Conservation (phyloP, 2,329 filamentous ascomycete genomes). For the Colletotrichum costaricense region DNA sequence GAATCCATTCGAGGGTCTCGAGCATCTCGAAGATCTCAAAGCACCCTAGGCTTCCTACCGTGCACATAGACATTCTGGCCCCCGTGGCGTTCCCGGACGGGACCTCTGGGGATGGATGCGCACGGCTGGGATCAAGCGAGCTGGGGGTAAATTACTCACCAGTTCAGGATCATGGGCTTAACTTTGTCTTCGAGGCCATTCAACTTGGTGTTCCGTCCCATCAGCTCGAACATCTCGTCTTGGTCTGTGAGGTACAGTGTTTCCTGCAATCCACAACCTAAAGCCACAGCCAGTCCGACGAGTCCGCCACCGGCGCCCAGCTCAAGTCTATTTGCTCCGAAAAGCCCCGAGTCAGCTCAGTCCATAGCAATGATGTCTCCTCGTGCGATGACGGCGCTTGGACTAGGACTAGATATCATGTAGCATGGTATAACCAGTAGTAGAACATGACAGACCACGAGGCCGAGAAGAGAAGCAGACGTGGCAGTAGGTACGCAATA, state of each 20-base stretch:
- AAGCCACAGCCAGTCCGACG: slow-evolving; percentile 75
- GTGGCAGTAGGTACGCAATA: background rate
- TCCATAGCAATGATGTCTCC: background rate
- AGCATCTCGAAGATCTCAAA: background rate
- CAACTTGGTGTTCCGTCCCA: slow-evolving; percentile 87
- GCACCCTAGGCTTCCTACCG: background rate
- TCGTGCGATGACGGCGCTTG: background rate
- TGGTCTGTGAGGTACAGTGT: slow-evolving; percentile 86
- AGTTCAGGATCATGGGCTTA: slow-evolving; percentile 80
- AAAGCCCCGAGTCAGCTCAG: slow-evolving; percentile 23
- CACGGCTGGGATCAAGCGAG: slow-evolving; percentile 5
- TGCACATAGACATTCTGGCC: background rate
- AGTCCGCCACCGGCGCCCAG: slow-evolving; percentile 92
- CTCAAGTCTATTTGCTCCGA: slow-evolving; percentile 73
- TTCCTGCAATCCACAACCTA: slow-evolving; percentile 56
- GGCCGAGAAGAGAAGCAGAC: background rate
- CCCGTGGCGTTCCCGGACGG: background rate
- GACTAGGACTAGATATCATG: background rate
- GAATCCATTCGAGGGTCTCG: background rate
- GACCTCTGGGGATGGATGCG: background rate
- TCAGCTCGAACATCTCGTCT: slow-evolving; percentile 83
- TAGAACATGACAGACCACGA: background rate
- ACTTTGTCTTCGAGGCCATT: slow-evolving; percentile 77
- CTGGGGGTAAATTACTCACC: slow-evolving; percentile 63
- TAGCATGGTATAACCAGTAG: background rate